phyloP scores from a whole-genome alignment of 306 rosid genomes.

The Fragaria ananassa region DNA sequence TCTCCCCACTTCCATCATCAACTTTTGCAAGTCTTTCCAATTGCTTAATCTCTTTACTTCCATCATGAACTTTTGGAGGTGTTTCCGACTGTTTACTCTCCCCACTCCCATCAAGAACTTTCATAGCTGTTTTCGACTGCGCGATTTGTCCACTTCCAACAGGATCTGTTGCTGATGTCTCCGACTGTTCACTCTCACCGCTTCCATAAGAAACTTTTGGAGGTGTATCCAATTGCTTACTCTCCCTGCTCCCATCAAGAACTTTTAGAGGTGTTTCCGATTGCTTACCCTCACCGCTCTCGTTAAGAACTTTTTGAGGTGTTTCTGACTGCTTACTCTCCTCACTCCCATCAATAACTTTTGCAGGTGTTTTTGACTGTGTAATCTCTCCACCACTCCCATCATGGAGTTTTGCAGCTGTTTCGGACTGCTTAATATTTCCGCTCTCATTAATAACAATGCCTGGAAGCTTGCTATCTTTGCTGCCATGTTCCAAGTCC shows the following conservation, averaged over 20 bases:
- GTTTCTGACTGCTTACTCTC: constrained; percentile 14
- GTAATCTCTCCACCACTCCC: constrained; percentile 13
- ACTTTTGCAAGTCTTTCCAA: not conserved
- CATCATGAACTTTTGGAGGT: not conserved
- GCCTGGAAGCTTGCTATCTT: constrained; percentile 19
- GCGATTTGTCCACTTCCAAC: constrained; percentile 11
- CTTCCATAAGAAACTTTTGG: not conserved
- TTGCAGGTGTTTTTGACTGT: constrained; percentile 11
- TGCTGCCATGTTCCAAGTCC: constrained; percentile 22
- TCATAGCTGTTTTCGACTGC: constrained; percentile 9
- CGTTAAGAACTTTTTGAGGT: constrained; percentile 17
- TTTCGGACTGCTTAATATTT: constrained; percentile 11
- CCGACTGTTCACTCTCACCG: not conserved
- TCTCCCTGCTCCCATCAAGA: too few relatives aligned
- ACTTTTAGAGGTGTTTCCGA: constrained; percentile 12
- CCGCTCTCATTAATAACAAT: constrained; percentile 27
- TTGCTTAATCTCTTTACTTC: not conserved
- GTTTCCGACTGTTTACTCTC: constrained; percentile 4
- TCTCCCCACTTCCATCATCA: not conserved
- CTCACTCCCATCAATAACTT: constrained; percentile 16
- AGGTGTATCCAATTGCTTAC: too few relatives aligned
- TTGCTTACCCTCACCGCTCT: constrained; percentile 10
- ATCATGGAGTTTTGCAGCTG: constrained; percentile 16
- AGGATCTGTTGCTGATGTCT: too few relatives aligned
- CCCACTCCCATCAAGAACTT: constrained; percentile 16